Evolutionary conservation across 2,329 filamentous ascomycete genomes (phyloP).

Genomic region (Aureobasidium sp.): DNA sequence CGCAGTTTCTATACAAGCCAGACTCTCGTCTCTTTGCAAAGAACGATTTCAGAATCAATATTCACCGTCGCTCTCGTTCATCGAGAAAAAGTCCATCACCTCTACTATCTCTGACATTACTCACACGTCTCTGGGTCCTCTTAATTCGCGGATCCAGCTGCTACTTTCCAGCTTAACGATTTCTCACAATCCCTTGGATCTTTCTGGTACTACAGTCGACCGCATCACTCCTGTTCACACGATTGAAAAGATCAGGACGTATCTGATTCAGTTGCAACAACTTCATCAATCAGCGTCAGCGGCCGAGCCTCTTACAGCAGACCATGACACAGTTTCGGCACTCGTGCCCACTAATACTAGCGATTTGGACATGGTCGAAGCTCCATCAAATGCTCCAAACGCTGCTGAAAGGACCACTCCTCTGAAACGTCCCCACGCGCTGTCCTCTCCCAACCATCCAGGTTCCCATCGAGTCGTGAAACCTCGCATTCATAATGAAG

Average conservation of each 20-base stretch:
- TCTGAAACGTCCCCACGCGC: constrained; percentile 13
- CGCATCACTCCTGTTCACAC: neutral
- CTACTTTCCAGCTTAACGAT: neutral
- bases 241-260: neutral
- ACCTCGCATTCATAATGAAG: neutral
- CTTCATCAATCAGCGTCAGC: neutral
- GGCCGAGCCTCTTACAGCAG: neutral
- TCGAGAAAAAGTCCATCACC: neutral
- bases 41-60: neutral
- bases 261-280: neutral
- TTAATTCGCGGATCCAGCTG: neutral
- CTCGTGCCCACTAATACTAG: neutral
- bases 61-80: constrained; percentile 2
- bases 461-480: neutral
- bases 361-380: neutral
- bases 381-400: neutral
- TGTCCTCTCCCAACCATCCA: constrained; percentile 9
- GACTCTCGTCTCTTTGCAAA: neutral
- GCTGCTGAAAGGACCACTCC: neutral
- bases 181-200: neutral
- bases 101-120: neutral
- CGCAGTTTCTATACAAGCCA: neutral
- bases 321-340: neutral
- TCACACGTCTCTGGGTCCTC: neutral
- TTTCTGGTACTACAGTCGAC: neutral